Evolutionary conservation across 2,329 filamentous ascomycete genomes (phyloP).

Genomic region (Xylaria sp.): DNA sequence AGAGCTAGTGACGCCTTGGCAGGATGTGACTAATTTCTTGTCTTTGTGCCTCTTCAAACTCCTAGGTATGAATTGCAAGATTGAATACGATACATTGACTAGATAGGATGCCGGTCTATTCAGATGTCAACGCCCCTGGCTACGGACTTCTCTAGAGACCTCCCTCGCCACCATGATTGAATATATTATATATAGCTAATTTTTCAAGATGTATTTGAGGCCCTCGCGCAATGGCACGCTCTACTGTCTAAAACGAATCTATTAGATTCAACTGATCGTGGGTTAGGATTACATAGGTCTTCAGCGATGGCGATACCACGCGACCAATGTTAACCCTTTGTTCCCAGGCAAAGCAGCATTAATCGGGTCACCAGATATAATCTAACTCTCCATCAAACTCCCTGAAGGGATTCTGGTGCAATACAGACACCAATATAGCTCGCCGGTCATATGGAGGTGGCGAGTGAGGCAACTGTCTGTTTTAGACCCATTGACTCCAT

Average conservation of each 20-base stretch:
- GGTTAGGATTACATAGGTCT: not conserved
- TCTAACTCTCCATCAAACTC: not conserved
- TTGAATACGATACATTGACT: no score
- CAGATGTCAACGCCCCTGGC: no score
- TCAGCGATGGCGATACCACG: not conserved
- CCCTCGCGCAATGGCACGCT: no score
- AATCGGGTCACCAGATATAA: not conserved
- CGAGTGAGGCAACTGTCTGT: not conserved
- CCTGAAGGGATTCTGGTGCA: not conserved
- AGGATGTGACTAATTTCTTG: no score
- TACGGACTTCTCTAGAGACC: no score
- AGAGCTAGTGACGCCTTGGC: no score
- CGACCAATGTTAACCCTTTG: not conserved
- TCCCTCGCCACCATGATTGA: no score
- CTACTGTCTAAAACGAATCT: not conserved
- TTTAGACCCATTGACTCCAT: not conserved
- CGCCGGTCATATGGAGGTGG: not conserved
- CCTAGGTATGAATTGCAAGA: no score
- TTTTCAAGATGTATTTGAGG: no score
- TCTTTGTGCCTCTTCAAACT: no score
- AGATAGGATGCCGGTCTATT: no score
- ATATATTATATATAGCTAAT: no score
- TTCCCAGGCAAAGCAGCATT: constrained; percentile 7
- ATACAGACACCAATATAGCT: not conserved
- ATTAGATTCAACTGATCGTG: not conserved